Evolutionary conservation across 2,329 filamentous ascomycete genomes (phyloP).

Genomic region (Aspergillus luchuensis): DNA sequence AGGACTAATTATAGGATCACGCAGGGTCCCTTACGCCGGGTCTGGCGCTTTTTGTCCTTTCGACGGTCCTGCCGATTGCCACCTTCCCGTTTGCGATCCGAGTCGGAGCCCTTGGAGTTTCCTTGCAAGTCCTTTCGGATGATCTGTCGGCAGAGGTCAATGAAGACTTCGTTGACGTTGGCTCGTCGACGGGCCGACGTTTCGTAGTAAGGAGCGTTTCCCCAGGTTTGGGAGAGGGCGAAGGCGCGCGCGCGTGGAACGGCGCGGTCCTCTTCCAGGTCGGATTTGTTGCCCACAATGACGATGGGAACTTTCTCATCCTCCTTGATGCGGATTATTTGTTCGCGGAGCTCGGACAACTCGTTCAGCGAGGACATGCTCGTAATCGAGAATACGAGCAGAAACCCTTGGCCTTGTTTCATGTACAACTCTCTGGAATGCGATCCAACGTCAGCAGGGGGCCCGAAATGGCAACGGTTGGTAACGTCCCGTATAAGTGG

Average conservation of each 20-base stretch:
- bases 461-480: background rate
- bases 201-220: slow-evolving; percentile 85
- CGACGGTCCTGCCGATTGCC: slow-evolving; percentile 39
- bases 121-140: slow-evolving; percentile 65
- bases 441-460: slow-evolving; percentile 15
- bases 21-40: slow-evolving; percentile 41
- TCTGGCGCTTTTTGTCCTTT: slow-evolving; percentile 32
- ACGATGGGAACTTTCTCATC: slow-evolving; percentile 84
- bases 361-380: slow-evolving; percentile 81
- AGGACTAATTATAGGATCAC: slow-evolving; percentile 38
- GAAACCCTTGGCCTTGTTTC: slow-evolving; percentile 89
- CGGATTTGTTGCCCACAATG: slow-evolving; percentile 88
- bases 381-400: slow-evolving; percentile 90
- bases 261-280: slow-evolving; percentile 80
- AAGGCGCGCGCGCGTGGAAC: slow-evolving; percentile 80
- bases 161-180: slow-evolving; percentile 89
- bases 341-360: slow-evolving; percentile 77
- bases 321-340: slow-evolving; percentile 89
- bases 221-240: slow-evolving; percentile 82
- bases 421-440: slow-evolving; percentile 74
- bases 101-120: slow-evolving; percentile 33
- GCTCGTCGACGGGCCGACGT: slow-evolving; percentile 78
- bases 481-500: background rate
- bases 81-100: slow-evolving; percentile 38
- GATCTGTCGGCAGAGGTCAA: slow-evolving; percentile 82